A percentile compares a stretch with the other conserved stretches of the same genome.
These are phyloP conservation scores for Thielaviopsis cerberus DNA, from an alignment of 2,329 filamentous ascomycete genomes.

Conservation along the genomic window DNA sequence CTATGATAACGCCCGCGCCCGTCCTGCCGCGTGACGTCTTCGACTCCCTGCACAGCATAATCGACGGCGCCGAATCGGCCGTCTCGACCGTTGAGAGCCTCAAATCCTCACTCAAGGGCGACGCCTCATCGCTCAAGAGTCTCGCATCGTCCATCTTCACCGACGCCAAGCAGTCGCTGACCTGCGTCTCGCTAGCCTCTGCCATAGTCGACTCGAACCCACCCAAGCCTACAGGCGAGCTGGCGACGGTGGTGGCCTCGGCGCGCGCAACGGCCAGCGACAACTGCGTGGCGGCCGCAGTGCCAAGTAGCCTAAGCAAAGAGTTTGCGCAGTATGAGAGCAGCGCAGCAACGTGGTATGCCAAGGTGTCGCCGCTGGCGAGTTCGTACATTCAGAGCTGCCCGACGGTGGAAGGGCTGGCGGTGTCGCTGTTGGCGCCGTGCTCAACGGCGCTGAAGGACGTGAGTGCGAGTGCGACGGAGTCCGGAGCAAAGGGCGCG, in stretches of 20 bases:
- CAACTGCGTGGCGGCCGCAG: conserved; percentile 19
- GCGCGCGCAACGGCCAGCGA: conserved; percentile 15
- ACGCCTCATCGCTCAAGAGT: neutral
- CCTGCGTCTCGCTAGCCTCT: conserved; percentile 9
- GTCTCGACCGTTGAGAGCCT: neutral
- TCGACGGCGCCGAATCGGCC: conserved; percentile 6
- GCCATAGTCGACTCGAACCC: conserved; percentile 7
- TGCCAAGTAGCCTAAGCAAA: conserved; percentile 17
- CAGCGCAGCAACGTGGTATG: conserved; percentile 18
- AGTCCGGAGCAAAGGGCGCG: neutral
- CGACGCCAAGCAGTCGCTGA: conserved; percentile 5
- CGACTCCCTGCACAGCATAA: conserved; percentile 6
- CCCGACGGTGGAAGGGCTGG: conserved; percentile 9
- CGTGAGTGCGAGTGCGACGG: neutral
- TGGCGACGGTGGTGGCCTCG: conserved; percentile 14
- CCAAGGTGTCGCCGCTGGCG: conserved; percentile 16
- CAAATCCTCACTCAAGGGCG: neutral
- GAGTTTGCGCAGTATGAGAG: conserved; percentile 19
- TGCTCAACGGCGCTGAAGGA: neutral
- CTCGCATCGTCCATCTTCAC: conserved; percentile 1
- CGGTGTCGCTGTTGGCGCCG: neutral
- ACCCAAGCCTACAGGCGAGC: conserved; percentile 7
- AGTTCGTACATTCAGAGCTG: conserved; percentile 16
- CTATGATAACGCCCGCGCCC: conserved; percentile 11
- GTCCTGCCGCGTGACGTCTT: conserved; percentile 6